Evolutionary conservation across 768 basidiomycete species (phyloP).

Genomic region (Postia placenta): DNA sequence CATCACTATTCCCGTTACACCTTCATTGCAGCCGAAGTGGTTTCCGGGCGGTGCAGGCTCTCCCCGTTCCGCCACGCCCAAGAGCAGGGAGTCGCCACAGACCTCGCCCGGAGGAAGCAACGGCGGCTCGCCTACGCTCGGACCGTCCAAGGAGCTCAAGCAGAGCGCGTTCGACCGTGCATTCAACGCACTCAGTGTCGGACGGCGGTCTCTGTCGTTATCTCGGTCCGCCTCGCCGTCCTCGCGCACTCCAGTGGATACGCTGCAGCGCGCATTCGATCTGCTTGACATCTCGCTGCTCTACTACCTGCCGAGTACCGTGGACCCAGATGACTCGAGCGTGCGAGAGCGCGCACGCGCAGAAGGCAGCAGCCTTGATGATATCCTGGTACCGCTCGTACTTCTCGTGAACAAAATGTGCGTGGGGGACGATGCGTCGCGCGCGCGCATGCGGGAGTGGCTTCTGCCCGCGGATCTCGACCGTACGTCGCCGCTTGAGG

Average conservation of each 20-base stretch:
- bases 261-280: constrained; percentile 59
- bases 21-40: constrained; percentile 55
- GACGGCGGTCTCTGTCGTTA: constrained; percentile 36
- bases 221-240: constrained; percentile 38
- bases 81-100: constrained; percentile 21
- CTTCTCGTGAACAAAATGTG: constrained; percentile 71
- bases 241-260: constrained; percentile 38
- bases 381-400: constrained; percentile 68
- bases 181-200: constrained; percentile 45
- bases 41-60: constrained; percentile 34
- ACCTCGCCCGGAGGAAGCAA: constrained; percentile 29
- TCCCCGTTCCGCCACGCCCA: constrained; percentile 27
- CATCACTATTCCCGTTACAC: constrained; percentile 67
- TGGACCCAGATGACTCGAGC: constrained; percentile 57
- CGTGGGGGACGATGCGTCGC: constrained; percentile 51
- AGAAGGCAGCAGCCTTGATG: constrained; percentile 65
- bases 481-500: constrained; percentile 69
- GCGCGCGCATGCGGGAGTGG: constrained; percentile 54
- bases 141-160: constrained; percentile 20
- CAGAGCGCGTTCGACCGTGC: constrained; percentile 46
- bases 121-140: constrained; percentile 14
- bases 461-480: constrained; percentile 78
- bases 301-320: constrained; percentile 61
- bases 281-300: constrained; percentile 54
- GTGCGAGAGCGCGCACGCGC: constrained; percentile 47